A percentile compares a stretch with the other conserved stretches of the same genome.
phyloP scores from a whole-genome alignment of 768 basidiomycete genomes.

The Trametes coccinea region DNA sequence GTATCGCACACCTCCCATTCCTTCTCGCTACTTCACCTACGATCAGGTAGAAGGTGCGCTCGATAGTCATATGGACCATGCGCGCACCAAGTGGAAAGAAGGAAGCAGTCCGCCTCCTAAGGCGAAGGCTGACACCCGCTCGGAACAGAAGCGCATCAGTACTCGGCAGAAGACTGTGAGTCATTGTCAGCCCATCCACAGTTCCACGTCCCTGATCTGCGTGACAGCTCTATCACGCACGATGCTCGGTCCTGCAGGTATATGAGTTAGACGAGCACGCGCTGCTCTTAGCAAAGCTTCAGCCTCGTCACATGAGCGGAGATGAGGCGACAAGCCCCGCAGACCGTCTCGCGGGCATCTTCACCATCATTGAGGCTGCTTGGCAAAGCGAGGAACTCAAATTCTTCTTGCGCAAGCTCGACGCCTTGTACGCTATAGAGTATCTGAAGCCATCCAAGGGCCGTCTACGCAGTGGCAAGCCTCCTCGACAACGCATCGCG shows the following conservation, averaged over 20 bases:
- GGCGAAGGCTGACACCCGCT: too few relatives aligned
- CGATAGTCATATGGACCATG: not conserved
- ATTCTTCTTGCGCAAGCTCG: not conserved
- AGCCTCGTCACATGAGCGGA: not conserved
- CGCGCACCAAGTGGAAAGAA: not conserved
- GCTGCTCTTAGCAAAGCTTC: not conserved
- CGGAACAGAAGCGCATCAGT: not conserved
- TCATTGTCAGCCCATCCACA: too few relatives aligned
- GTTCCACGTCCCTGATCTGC: too few relatives aligned
- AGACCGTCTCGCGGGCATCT: not conserved
- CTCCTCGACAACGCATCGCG: not conserved
- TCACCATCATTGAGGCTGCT: not conserved
- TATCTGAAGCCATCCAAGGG: not conserved
- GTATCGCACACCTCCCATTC: not conserved
- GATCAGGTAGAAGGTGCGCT: not conserved
- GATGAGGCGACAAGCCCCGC: not conserved
- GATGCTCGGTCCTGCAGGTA: not conserved
- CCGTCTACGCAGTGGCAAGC: not conserved
- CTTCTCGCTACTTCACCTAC: not conserved
- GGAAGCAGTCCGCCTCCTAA: too few relatives aligned
- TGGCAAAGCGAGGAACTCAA: slow-evolving; percentile 3
- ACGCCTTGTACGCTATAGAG: not conserved
- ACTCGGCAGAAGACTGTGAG: not conserved
- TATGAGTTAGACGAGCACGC: not conserved
- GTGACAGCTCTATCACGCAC: too few relatives aligned